These are phyloP conservation scores for Trametes polyzona DNA, from an alignment of 1,284 basidiomycete genomes.

Conservation along the genomic window DNA sequence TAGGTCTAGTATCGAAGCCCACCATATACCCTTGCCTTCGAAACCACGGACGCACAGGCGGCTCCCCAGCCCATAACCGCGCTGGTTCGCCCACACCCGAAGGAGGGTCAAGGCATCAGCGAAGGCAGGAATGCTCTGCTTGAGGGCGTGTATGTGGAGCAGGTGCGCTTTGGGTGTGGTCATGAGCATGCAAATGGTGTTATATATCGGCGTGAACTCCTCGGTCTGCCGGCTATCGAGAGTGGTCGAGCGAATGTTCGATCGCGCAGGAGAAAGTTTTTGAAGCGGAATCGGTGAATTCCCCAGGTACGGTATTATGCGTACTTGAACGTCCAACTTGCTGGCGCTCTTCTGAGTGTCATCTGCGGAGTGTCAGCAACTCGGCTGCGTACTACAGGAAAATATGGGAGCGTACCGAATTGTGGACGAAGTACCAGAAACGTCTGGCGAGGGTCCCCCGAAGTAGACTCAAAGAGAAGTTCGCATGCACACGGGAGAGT, in stretches of 20 bases:
- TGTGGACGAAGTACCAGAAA: constrained; percentile 65
- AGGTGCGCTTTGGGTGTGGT: constrained; percentile 70
- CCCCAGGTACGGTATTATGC: constrained; percentile 74
- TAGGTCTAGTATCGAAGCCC: constrained; percentile 71
- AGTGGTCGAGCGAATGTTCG: constrained; percentile 59
- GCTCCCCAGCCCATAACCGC: constrained; percentile 70
- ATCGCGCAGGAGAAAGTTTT: constrained; percentile 77
- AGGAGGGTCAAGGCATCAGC: constrained; percentile 80
- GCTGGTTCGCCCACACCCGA: constrained; percentile 89
- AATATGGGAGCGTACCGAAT: constrained; percentile 47
- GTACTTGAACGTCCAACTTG: constrained; percentile 71
- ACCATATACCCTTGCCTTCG: constrained; percentile 70
- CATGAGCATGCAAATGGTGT: constrained; percentile 73
- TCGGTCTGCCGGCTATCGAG: constrained; percentile 24
- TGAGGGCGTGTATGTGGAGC: constrained; percentile 68
- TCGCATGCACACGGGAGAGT: constrained; percentile 59
- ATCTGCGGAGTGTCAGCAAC: constrained; percentile 40
- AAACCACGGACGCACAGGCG: constrained; percentile 68
- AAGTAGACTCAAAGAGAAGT: constrained; percentile 60
- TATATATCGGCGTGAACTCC: constrained; percentile 77
- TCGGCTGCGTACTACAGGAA: background rate
- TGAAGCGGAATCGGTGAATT: constrained; percentile 63
- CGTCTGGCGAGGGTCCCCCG: constrained; percentile 70
- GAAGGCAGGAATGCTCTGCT: constrained; percentile 68
- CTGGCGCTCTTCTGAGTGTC: constrained; percentile 61